phyloP scores from a whole-genome alignment of 129 eudicot species.

The Centaurea solstitialis region DNA sequence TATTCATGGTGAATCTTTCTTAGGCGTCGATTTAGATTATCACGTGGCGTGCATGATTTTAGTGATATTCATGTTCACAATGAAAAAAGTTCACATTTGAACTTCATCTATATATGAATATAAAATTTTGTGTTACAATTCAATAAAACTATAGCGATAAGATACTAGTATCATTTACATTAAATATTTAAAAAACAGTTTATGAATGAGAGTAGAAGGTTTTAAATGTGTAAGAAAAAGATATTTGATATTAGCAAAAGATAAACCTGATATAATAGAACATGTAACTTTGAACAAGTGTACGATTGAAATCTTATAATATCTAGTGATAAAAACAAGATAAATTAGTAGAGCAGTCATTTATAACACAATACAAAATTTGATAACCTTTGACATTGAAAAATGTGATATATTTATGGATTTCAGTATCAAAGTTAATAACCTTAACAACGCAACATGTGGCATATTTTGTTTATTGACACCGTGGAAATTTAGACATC shows the following conservation, averaged over 20 bases:
- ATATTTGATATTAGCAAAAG: too few relatives aligned
- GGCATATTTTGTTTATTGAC: neutral
- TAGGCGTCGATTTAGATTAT: too few relatives aligned
- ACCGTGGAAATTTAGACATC: neutral
- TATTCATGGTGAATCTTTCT: too few relatives aligned
- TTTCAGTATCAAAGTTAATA: neutral
- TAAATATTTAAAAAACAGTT: neutral
- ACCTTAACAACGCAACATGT: neutral
- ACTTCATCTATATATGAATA: neutral
- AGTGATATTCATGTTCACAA: too few relatives aligned
- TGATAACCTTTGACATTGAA: neutral
- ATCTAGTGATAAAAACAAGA: too few relatives aligned
- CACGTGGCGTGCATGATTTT: too few relatives aligned
- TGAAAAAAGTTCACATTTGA: too few relatives aligned
- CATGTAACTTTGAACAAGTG: neutral
- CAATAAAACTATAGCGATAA: neutral
- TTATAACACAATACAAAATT: neutral
- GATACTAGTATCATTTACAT: neutral
- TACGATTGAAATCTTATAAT: too few relatives aligned
- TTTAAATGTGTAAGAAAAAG: neutral
- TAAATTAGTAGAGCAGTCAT: too few relatives aligned
- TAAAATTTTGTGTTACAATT: neutral
- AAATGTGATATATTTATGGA: neutral
- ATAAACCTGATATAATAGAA: neutral
- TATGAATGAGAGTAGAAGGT: neutral